phyloP scores from a whole-genome alignment of 2,329 filamentous ascomycete species.

The Neonectria coccinea region DNA sequence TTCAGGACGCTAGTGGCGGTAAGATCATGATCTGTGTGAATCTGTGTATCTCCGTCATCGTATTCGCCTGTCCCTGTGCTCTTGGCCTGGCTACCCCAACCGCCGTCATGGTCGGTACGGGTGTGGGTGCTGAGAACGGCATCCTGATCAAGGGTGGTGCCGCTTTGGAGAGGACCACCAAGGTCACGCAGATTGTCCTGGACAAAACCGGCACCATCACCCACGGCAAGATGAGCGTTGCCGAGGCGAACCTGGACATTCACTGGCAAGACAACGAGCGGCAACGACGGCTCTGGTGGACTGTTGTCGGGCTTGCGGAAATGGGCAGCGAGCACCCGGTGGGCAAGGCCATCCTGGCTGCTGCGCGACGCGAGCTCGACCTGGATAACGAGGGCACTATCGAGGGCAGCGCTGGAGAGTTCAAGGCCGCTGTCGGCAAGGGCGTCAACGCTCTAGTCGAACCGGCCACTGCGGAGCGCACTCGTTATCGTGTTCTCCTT shows the following conservation, averaged over 20 bases:
- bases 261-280: conserved; percentile 77
- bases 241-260: conserved; percentile 73
- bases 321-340: conserved; percentile 96
- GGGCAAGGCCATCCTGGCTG: conserved; percentile 84
- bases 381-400: conserved; percentile 78
- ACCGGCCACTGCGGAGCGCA: conserved; percentile 75
- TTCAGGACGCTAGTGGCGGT: conserved; percentile 82
- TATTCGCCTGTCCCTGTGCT: conserved; percentile 97
- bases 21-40: conserved; percentile 97
- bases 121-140: conserved; percentile 92
- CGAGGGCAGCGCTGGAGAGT: conserved; percentile 87
- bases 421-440: conserved; percentile 84
- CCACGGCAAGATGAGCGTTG: conserved; percentile 94
- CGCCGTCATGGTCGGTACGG: conserved; percentile 99
- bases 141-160: conserved; percentile 98
- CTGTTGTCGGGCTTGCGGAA: conserved; percentile 93
- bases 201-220: conserved; percentile 98
- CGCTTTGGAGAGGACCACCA: conserved; percentile 89
- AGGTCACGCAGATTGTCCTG: conserved; percentile 88
- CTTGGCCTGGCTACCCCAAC: conserved; percentile 96
- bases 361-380: conserved; percentile 81
- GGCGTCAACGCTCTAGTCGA: conserved; percentile 87
- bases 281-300: conserved; percentile 88
- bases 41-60: conserved; percentile 97
- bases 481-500: conserved; percentile 81